These are phyloP conservation scores for Amanita thiersii DNA, from an alignment of 768 basidiomycete genomes.

Conservation along the genomic window DNA sequence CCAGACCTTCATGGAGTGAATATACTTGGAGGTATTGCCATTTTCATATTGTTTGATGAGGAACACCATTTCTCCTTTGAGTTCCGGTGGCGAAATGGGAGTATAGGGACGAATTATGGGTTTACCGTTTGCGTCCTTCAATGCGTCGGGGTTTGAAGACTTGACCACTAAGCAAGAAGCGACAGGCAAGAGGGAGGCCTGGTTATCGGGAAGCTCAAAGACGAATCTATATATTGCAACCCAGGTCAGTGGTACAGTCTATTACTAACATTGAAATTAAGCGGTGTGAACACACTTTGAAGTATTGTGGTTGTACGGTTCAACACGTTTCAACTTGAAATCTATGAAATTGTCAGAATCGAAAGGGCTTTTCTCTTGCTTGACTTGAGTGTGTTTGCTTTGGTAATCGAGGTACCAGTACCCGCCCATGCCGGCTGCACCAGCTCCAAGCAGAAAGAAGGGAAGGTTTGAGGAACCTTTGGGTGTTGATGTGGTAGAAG, in stretches of 20 bases:
- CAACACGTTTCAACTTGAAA: conserved; percentile 73
- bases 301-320: conserved; percentile 94
- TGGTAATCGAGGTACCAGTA: conserved; percentile 44
- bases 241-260: background rate
- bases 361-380: conserved; percentile 59
- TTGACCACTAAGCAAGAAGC: conserved; percentile 75
- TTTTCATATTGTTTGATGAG: conserved; percentile 81
- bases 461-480: conserved; percentile 43
- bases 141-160: conserved; percentile 55
- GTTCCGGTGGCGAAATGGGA: conserved; percentile 73
- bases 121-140: conserved; percentile 74
- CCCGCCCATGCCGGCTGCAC: conserved; percentile 31
- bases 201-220: conserved; percentile 73
- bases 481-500: conserved; percentile 32
- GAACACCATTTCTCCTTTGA: conserved; percentile 68
- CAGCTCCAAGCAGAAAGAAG: conserved; percentile 39
- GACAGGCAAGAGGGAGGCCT: conserved; percentile 71
- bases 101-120: conserved; percentile 91
- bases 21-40: conserved; percentile 80
- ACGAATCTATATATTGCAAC: conserved; percentile 43
- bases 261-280: background rate
- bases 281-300: conserved; percentile 41
- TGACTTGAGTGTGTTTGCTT: conserved; percentile 17
- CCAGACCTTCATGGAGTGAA: conserved; percentile 60
- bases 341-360: conserved; percentile 70